Evolutionary conservation across 352 stramenopile species (phyloP).

Genomic region (Phytopythium boreale): DNA sequence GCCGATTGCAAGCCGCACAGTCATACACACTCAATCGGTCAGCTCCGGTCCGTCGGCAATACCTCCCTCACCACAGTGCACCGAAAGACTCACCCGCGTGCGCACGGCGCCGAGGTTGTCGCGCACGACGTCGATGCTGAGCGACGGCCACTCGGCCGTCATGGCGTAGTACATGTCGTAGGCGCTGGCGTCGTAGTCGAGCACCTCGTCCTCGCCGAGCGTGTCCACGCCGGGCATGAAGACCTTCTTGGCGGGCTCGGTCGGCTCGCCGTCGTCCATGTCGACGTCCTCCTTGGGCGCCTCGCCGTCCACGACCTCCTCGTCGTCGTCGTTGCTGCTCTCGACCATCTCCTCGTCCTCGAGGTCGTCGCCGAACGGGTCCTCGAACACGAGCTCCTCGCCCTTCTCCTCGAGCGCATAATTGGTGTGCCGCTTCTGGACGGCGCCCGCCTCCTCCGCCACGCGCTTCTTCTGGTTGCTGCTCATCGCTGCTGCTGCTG

Average conservation of each 20-base stretch:
- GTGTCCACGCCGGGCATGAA: constrained; percentile 93
- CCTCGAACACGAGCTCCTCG: constrained; percentile 83
- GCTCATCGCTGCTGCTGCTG: constrained; percentile 38
- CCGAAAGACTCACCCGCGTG: constrained; percentile 32
- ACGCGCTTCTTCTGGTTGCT: constrained; percentile 73
- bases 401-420: constrained; percentile 29
- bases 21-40: not conserved
- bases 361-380: constrained; percentile 87
- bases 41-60: not conserved
- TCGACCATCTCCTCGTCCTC: constrained; percentile 91
- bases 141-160: constrained; percentile 96
- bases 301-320: constrained; percentile 60
- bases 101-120: constrained; percentile 95
- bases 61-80: not conserved
- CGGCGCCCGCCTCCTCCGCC: constrained; percentile 33
- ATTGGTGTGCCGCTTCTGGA: constrained; percentile 52
- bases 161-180: constrained; percentile 99
- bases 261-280: constrained; percentile 58
- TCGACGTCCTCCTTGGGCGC: constrained; percentile 54
- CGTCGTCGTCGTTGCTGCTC: constrained; percentile 64
- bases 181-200: constrained; percentile 98
- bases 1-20: not conserved
- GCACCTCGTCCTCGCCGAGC: constrained; percentile 90
- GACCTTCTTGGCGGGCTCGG: constrained; percentile 79
- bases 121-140: constrained; percentile 97